Evolutionary conservation across 225 moss, liverwort and hornwort species (phyloP).

Genomic region (Thuidium tamariscinum): DNA sequence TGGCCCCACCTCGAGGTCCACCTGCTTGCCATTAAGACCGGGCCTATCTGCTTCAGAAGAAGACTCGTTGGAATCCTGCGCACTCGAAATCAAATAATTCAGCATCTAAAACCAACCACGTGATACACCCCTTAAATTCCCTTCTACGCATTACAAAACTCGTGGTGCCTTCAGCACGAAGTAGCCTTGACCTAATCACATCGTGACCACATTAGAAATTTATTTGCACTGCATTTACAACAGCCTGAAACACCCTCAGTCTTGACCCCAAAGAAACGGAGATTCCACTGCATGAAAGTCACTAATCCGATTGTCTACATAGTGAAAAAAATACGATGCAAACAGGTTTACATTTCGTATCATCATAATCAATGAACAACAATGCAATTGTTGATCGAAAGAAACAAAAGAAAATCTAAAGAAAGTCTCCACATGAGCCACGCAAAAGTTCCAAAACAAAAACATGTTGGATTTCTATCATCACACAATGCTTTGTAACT

Average conservation of each 20-base stretch:
- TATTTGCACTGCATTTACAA: neutral
- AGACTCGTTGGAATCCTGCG: slow-evolving; percentile 7
- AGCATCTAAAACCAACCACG: neutral
- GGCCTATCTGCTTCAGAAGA: neutral
- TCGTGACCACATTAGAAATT: neutral
- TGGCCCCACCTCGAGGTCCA: slow-evolving; percentile 39
- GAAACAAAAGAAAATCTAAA: too few species aligned
- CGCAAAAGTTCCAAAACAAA: neutral
- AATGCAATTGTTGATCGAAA: neutral
- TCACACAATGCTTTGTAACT: neutral
- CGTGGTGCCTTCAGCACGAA: neutral
- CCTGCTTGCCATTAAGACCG: neutral
- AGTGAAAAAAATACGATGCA: neutral
- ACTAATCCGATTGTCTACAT: neutral
- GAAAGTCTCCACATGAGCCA: neutral
- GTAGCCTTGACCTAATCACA: neutral
- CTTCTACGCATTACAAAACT: neutral
- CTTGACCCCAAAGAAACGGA: neutral
- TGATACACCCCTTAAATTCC: neutral
- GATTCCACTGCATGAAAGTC: neutral
- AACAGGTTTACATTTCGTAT: neutral
- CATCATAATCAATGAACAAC: neutral
- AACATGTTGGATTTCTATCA: neutral
- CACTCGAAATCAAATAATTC: neutral
- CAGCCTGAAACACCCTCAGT: neutral